Percentiles rank a stretch among this genome's conserved stretches.
Conservation (phyloP, 148 eudicot genomes). For the Oxyria digyna region DNA sequence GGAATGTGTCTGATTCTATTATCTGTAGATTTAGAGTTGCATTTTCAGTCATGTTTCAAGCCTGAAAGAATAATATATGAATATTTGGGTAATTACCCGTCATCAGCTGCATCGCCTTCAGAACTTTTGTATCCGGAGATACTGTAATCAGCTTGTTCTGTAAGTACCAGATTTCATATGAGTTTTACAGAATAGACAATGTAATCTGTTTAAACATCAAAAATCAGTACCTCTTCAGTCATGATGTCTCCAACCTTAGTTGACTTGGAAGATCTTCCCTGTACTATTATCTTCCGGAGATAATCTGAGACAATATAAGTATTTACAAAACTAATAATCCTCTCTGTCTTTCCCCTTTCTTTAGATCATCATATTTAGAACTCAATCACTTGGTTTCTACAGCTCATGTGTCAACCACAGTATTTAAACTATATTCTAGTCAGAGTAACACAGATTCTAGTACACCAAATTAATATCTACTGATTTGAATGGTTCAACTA, state of each 20-base stretch:
- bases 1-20: constrained; percentile 98
- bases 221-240: constrained; percentile 82
- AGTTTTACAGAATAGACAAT: background rate
- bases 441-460: too few species aligned
- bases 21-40: constrained; percentile 33
- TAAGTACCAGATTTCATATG: constrained; percentile 3
- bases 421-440: too few species aligned
- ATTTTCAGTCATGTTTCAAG: background rate
- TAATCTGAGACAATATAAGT: constrained; percentile 49
- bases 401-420: background rate
- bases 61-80: background rate
- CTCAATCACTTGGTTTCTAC: background rate
- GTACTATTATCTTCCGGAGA: constrained; percentile 97
- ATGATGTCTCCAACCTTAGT: constrained; percentile 98
- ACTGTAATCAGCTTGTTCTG: constrained; percentile 98
- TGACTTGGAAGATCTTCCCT: constrained; percentile 95
- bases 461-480: background rate
- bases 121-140: constrained; percentile 69
- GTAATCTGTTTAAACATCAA: background rate
- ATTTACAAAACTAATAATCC: background rate
- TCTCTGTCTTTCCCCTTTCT: background rate
- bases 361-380: background rate
- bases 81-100: constrained; percentile 35
- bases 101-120: constrained; percentile 95
- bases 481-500: background rate